Conservation (phyloP, 345 rosid species). For the Eucalyptus pauciflora region DNA sequence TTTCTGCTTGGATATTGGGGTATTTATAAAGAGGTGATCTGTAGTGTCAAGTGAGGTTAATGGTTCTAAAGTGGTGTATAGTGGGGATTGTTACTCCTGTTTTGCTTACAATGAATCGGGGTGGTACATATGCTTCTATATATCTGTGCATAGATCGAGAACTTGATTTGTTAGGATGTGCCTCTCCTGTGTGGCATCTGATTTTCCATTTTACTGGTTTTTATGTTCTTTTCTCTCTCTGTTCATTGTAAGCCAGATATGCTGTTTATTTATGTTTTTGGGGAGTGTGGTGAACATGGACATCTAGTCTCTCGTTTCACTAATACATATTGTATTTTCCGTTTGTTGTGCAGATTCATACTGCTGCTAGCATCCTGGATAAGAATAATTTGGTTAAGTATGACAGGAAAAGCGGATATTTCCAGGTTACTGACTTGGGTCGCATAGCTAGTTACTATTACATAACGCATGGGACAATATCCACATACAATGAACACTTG, state of each 20-base stretch:
- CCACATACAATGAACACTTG: slow-evolving; percentile 85
- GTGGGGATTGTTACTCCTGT: not conserved
- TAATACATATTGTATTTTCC: not conserved
- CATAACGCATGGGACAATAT: slow-evolving; percentile 84
- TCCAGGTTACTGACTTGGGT: slow-evolving; percentile 98
- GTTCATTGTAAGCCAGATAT: not conserved
- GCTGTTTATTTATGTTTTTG: not conserved
- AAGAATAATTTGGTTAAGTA: slow-evolving; percentile 83
- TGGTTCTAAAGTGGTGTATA: not conserved
- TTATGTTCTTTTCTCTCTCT: not conserved
- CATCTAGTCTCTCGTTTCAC: not conserved
- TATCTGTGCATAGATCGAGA: not conserved
- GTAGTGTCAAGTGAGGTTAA: not conserved
- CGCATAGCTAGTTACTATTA: slow-evolving; percentile 98
- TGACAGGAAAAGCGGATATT: slow-evolving; percentile 87
- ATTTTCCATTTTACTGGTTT: not conserved
- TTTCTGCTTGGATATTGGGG: not conserved
- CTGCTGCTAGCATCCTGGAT: slow-evolving; percentile 89
- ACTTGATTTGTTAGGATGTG: not conserved
- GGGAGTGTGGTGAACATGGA: not conserved
- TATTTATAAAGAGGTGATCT: not conserved
- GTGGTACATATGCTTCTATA: not conserved
- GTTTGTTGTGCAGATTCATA: slow-evolving; percentile 49
- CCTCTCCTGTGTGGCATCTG: not conserved
- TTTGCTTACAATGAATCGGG: not conserved